Evolutionary conservation across 2,329 filamentous ascomycete species (phyloP), one percentile per base, ranked within the genome.

Genomic region (Huntiella bhutanensis): DNA sequence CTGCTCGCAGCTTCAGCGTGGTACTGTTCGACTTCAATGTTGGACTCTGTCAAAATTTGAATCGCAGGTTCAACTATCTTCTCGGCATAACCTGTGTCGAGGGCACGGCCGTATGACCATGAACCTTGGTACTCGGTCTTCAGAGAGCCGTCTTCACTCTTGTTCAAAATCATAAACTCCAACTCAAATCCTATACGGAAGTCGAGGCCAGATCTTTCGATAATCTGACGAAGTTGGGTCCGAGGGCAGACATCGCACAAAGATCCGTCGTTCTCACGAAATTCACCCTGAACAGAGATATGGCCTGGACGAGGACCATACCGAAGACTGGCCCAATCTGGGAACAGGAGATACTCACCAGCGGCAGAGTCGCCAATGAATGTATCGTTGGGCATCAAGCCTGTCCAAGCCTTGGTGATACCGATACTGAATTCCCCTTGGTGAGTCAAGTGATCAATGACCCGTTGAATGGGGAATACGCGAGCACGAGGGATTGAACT

Each of bases 171-270:
- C 48, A 49, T 49, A 8, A 49, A 49, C 59, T 92, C 84, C 36
- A 92, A 75, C 59, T 93, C 85, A 53, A 91, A 92, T 0, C 84
- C 85, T 12, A 85, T 60, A 0, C 78, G 64, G 2, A 84, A 64
- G 1, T 67, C 65, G 34, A 72, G 63, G 12, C 37, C 19, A 15
- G 4, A 42, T 8, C 5, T 17, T 2, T 60, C 54, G 1, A 79
- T 56, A 0, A 76, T 64, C 3, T 60, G 64, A 46, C 73, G 63
- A 46, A 92, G 63, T 47, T 78, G 57, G 37, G 74, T 65, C 46
- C 82, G 70, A 1, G 84, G 82, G 54, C 83, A 92, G 0, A 77
- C 51, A 1, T 53, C 51, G 1, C 75, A 63, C 0, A 61, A 57
- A 0, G 63, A 60, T 1, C 73, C 73, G 33, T 73, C 65, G 33